Base-by-base conservation (phyloP, 1,284 basidiomycete species). In the Malassezia obtusa region DNA sequence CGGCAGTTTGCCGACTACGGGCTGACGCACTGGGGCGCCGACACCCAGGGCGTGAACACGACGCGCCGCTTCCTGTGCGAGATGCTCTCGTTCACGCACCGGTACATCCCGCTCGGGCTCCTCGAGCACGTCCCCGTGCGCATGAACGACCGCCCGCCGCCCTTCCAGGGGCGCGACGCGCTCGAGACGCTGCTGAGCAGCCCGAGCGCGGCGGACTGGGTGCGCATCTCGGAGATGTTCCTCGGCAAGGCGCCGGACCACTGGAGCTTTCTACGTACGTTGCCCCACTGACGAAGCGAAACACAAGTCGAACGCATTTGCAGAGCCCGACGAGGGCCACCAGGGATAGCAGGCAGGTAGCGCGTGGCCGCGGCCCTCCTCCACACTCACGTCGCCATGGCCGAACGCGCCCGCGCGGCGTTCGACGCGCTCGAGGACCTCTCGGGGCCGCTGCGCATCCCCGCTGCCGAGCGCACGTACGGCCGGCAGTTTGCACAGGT, bases 191-290 rank as follows among this genome's bases (percentile, higher is more conserved):
- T 95, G 9, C 77, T 96, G 7, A 83, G 87, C 0, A 89, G 86
- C 67, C 79, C 81, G 2, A 82, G 86, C 66, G 84, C 84, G 58
- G 78, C 80, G n/a, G 89, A 95, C 73, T 98, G 92, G 92, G 85
- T 95, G 48, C 88, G 83, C 75, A 84, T 98, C 30, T 86, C 86
- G 0, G 89, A 94, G 75, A 91, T 95, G 87, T 96, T 88, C 81
- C 78, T 85, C 12, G 86, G 86, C 1, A 82, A 81, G 40, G 78
- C 80, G 1, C 84, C 83, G 0, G 81, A 83, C 24, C 56, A 63
- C 21, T 74, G 66, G 63, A 74, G 77, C 5, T 88, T 87, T 74
- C 78, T 78, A 6, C 85, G 57, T 58, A 54, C 48, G 57, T 58
- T 6, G 19, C 0, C 21, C 24, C 22, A 15, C 19, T 50, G 8